Evolutionary conservation across 345 rosid species (phyloP).

Genomic region (Eucalyptus microcorys): DNA sequence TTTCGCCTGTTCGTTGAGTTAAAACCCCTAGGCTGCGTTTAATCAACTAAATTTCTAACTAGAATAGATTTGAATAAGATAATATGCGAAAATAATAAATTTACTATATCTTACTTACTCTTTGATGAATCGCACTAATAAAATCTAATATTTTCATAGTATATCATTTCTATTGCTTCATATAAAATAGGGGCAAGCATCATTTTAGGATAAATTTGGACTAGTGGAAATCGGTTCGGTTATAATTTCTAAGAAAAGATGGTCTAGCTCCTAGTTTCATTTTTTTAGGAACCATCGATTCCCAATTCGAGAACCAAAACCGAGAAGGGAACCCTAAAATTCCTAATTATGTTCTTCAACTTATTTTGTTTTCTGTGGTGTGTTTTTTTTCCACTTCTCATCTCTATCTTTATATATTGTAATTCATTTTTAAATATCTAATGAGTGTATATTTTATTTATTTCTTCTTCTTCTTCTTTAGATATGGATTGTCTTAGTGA

Average conservation of each 20-base stretch:
- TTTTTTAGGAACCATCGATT: neutral
- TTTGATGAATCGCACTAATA: too few species aligned
- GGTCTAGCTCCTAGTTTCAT: neutral
- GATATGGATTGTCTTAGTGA: neutral
- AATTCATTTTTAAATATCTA: too few species aligned
- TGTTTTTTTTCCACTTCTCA: neutral
- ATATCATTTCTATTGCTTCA: too few species aligned
- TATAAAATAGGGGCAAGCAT: neutral
- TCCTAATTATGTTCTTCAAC: neutral
- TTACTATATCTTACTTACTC: too few species aligned
- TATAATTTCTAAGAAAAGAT: too few species aligned
- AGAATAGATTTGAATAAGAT: neutral
- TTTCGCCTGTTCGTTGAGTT: neutral
- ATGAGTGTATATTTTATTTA: too few species aligned
- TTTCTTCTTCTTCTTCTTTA: neutral
- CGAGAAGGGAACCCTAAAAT: neutral
- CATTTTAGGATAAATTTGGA: fast-evolving
- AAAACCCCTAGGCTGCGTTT: neutral
- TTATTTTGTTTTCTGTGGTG: neutral
- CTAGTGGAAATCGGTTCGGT: fast-evolving
- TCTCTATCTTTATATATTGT: neutral
- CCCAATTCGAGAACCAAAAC: too few species aligned
- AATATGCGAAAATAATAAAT: too few species aligned
- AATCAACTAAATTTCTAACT: neutral
- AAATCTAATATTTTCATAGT: too few species aligned